Base-by-base conservation (phyloP, 306 rosid species). In the Cicer pinnatifidum region DNA sequence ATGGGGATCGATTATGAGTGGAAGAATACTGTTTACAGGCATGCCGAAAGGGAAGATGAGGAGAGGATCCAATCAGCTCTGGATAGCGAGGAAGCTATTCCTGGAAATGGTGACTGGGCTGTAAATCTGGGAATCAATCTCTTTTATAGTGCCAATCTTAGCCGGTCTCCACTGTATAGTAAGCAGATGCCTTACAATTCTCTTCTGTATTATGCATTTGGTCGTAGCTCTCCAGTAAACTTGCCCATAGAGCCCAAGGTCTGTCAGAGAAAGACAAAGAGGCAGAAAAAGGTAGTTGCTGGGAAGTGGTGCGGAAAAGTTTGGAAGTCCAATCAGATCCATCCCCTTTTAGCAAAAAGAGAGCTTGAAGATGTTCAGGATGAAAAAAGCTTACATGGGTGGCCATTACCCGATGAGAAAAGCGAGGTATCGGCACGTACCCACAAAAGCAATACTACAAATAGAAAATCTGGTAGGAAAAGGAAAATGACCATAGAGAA, bases 251-350 rank as follows among this genome's bases (percentile, higher is more conserved):
- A 84, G 71, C 79, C 81, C 9, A 86, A 84, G 69, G 86, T 85
- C 75, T 81, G 75, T 76, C 74, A 50, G 69, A 91, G 88, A 85
- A 89, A 88, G 78, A 53, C 81, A 39, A 79, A 78, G 78, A 87
- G 71, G 81, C 88, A 75, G 81, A 91, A 78, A 84, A 89, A 85
- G 73, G 78, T 84, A 8, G 90, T 91, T 81, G 94, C 88, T 8
- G 94, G 97, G 59, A 89, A 87, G 81, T 91, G 97, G 97, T 91
- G 97, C 11, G 94, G 97, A 41, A 91, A 85, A 84, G 94, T 91
- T 66, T 91, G 97, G 97, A 91, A 85, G 92, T 89, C 97, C 10
- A 82, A 74, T 80, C 94, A 91, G 67, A 90, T 89, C 70, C 97
- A 91, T 81, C 90, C 90, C 71, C 81, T 85, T 51, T 79, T 91